These are phyloP conservation scores for Emmonsia crescens DNA, from an alignment of 2,329 filamentous ascomycete genomes.

Conservation along the genomic window DNA sequence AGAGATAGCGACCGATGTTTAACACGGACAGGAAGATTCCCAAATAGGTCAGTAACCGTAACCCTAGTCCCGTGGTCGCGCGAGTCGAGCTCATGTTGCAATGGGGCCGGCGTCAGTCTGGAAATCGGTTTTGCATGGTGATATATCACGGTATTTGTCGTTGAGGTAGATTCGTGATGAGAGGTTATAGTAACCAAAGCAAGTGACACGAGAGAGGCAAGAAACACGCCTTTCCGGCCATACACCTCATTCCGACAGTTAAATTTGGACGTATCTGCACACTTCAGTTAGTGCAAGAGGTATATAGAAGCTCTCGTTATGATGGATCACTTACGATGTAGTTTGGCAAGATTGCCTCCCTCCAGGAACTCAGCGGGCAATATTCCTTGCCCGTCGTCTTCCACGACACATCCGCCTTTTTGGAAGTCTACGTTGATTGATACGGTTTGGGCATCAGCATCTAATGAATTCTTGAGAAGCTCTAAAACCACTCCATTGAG, in stretches of 20 bases:
- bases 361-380: constrained; percentile 58
- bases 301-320: not conserved
- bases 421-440: constrained; percentile 62
- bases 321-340: constrained; percentile 50
- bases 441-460: constrained; percentile 61
- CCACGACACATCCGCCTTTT: constrained; percentile 64
- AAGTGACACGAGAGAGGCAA: constrained; percentile 64
- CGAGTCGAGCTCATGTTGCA: constrained; percentile 46
- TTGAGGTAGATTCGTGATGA: constrained; percentile 41
- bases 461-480: constrained; percentile 72
- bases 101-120: constrained; percentile 51
- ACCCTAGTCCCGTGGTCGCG: constrained; percentile 63
- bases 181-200: constrained; percentile 71
- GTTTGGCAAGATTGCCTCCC: constrained; percentile 59
- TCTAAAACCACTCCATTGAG: constrained; percentile 61
- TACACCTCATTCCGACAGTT: constrained; percentile 38
- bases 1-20: constrained; percentile 58
- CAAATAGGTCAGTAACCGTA: constrained; percentile 70
- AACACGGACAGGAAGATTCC: constrained; percentile 79
- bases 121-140: constrained; percentile 58
- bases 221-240: constrained; percentile 62
- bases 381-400: constrained; percentile 80
- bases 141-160: constrained; percentile 53
- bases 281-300: not conserved
- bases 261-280: constrained; percentile 67